Conservation (phyloP, 441 rosid genomes). For the Croton setiger region DNA sequence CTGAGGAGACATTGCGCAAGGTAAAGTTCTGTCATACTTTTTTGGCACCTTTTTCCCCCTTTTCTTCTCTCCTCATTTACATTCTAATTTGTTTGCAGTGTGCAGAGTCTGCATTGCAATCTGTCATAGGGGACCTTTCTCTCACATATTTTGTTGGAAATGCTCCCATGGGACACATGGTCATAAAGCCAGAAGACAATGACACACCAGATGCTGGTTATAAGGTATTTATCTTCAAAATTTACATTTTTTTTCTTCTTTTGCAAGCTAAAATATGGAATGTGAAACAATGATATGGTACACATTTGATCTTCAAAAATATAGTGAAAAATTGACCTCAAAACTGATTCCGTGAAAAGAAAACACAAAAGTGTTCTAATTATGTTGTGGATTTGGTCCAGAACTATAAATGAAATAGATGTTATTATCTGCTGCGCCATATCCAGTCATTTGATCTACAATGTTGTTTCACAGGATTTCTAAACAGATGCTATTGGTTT, state of each 20-base stretch:
- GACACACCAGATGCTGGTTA: slow-evolving; percentile 35
- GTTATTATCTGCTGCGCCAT: too few species aligned
- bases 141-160: slow-evolving; percentile 90
- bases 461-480: too few species aligned
- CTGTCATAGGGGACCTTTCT: slow-evolving; percentile 71
- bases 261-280: too few species aligned
- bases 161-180: slow-evolving; percentile 95
- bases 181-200: slow-evolving; percentile 33
- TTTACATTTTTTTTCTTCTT: background rate
- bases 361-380: background rate
- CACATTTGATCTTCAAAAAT: too few species aligned
- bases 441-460: too few species aligned
- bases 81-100: slow-evolving; percentile 46
- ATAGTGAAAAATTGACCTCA: background rate
- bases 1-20: slow-evolving; percentile 90
- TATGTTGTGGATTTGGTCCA: background rate
- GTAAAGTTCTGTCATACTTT: slow-evolving; percentile 28
- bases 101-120: slow-evolving; percentile 81
- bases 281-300: too few species aligned
- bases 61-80: slow-evolving; percentile 11
- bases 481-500: too few species aligned
- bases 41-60: background rate
- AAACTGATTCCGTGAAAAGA: background rate
- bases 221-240: slow-evolving; percentile 51
- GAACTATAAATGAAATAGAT: too few species aligned